These are phyloP conservation scores for Cordyceps sp. DNA, from an alignment of 2,329 filamentous ascomycete species.

Conservation along the genomic window DNA sequence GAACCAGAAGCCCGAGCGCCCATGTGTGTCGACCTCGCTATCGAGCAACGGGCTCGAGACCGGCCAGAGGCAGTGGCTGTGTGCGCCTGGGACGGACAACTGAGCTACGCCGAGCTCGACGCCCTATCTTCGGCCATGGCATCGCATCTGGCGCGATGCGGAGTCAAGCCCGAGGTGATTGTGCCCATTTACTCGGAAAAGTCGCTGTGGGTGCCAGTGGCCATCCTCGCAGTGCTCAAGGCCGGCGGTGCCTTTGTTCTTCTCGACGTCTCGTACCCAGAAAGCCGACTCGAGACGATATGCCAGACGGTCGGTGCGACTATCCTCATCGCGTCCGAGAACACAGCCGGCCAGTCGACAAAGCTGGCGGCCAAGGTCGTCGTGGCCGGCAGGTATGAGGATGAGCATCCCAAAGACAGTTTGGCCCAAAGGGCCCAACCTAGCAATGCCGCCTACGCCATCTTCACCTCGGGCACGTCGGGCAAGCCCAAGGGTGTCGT, in stretches of 20 bases:
- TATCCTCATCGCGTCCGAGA: conserved; percentile 3
- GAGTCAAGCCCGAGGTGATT: background rate
- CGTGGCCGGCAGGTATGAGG: no score
- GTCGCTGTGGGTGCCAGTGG: conserved; percentile 6
- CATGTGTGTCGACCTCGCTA: no score
- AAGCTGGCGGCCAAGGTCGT: no score
- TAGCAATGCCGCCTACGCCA: background rate
- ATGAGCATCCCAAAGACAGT: no score
- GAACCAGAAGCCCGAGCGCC: no score
- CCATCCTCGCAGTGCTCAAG: conserved; percentile 10
- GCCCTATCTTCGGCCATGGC: background rate
- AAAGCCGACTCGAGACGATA: conserved; percentile 1
- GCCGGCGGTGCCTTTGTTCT: conserved; percentile 10
- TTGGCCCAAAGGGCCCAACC: background rate
- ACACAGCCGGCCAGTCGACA: no score
- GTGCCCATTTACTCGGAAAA: conserved; percentile 5
- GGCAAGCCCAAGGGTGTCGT: conserved; percentile 23
- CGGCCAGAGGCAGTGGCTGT: background rate
- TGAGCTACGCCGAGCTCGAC: conserved; percentile 4
- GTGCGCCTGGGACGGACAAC: background rate
- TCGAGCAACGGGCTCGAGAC: no score
- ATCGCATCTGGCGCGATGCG: background rate
- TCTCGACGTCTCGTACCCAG: conserved; percentile 9
- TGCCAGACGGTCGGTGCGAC: conserved; percentile 1
- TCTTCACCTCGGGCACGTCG: conserved; percentile 1